Base-by-base conservation (phyloP, 305 asterid genomes). In the Striga hermonthica region DNA sequence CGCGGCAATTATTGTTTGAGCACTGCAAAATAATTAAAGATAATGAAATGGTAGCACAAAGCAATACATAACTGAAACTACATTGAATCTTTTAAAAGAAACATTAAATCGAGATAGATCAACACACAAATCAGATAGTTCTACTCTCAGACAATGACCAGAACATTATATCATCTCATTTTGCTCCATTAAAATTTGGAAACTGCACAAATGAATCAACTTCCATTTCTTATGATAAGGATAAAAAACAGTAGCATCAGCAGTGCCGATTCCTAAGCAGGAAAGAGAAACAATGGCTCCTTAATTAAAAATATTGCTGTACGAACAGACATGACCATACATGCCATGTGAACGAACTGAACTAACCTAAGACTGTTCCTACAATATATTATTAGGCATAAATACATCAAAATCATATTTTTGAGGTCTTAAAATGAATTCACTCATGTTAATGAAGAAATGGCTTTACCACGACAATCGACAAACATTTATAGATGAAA, bases 1-100 rank as follows among this genome's bases (percentile, higher is more conserved):
- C 98, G 63, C 91, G 72, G 60, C 99, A 94, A 66, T 78, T 76
- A 71, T 68, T 53, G 79, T 94, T 88, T 60, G 97, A 94, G 75
- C 99, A 94, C 98, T 94, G 95, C 78, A 80, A 66, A 65, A 71
- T 36, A 63, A 66, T 52, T 39, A 55, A 4, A 78, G 52, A 66
- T 60, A 75, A 71, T 35, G 52, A 68, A 62, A 60, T 56, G 45
- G 58, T 36, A 9, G 62, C 50, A 65, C 22, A 34, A 71, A 69
- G 16, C 43, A 28, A 62, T 50, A 66, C 39, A 43, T 65, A 61
- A 36, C 15, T 3, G 35, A 44, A 59, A 8, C n/a, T n/a, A 35
- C 35, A 38, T 13, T 49, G 14, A 28, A 52, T 3, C 40, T 57
- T 53, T 45, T 14, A 4, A 37, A 41, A 61, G 31, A 43, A 69